phyloP scores from a whole-genome alignment of 2,329 filamentous ascomycete species.

The Ciborinia camelliae region DNA sequence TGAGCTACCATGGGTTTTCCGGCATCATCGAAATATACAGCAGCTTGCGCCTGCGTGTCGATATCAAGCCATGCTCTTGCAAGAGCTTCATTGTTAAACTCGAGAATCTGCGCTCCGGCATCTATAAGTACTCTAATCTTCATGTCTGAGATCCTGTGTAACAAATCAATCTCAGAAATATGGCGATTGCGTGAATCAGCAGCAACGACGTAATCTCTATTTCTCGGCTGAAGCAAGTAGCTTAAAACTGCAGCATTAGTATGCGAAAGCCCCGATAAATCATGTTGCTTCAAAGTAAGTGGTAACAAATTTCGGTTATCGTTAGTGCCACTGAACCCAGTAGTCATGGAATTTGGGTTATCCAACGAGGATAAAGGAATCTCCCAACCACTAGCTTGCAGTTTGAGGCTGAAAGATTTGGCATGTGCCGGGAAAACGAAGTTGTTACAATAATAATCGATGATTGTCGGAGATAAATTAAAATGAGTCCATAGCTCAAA shows the following conservation, averaged over 20 bases:
- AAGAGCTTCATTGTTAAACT: slow-evolving; percentile 48
- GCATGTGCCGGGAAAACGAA: slow-evolving; percentile 64
- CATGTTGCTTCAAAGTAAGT: slow-evolving; percentile 57
- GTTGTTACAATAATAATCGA: slow-evolving; percentile 60
- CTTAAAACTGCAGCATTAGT: slow-evolving; percentile 63
- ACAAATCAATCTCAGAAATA: slow-evolving; percentile 46
- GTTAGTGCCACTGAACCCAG: slow-evolving; percentile 71
- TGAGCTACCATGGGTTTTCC: slow-evolving; percentile 26
- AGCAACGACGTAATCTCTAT: slow-evolving; percentile 45
- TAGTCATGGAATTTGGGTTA: slow-evolving; percentile 52
- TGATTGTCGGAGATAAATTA: slow-evolving; percentile 46
- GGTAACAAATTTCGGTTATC: slow-evolving; percentile 60
- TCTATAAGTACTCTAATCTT: slow-evolving; percentile 58
- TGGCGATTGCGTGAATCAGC: slow-evolving; percentile 43
- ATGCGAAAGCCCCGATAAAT: slow-evolving; percentile 53
- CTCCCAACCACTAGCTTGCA: slow-evolving; percentile 67
- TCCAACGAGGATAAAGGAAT: slow-evolving; percentile 47
- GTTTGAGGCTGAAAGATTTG: slow-evolving; percentile 60
- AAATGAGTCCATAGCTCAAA: slow-evolving; percentile 49
- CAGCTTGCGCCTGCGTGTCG: slow-evolving; percentile 19
- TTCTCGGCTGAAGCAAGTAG: slow-evolving; percentile 53
- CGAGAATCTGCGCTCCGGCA: slow-evolving; percentile 60
- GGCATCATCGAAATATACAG: slow-evolving; percentile 25
- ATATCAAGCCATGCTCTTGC: slow-evolving; percentile 30
- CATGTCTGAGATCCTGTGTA: slow-evolving; percentile 40